A percentile compares a stretch with the other conserved stretches of the same genome.
These are phyloP conservation scores for Chloridella minuta DNA, from an alignment of 352 stramenopile species.

Conservation along the genomic window DNA sequence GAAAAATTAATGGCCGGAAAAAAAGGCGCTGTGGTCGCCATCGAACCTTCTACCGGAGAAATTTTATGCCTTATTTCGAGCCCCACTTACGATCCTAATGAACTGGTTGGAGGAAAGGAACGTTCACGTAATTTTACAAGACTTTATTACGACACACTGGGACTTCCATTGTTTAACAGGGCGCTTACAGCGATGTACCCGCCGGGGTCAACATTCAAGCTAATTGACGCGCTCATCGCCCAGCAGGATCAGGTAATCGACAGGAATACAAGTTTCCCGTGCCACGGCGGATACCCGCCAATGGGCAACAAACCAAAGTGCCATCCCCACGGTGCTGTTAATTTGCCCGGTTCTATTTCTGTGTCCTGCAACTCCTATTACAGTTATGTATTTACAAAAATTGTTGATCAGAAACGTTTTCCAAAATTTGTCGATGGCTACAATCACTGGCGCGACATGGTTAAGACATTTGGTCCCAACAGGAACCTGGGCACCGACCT, in stretches of 20 bases:
- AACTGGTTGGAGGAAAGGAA: not conserved
- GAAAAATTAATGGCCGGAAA: not conserved
- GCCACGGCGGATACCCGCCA: not conserved
- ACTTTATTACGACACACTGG: not conserved
- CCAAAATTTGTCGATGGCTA: not conserved
- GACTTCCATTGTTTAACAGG: not conserved
- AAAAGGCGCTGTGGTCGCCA: not conserved
- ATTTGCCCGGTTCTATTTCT: not conserved
- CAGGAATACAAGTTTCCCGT: not conserved
- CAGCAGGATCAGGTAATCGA: not conserved
- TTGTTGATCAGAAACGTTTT: not conserved
- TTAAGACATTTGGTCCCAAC: not conserved
- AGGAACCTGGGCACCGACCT: not conserved
- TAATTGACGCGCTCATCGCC: not conserved
- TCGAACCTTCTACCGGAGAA: not conserved
- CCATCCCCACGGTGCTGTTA: not conserved
- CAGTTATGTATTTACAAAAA: not conserved
- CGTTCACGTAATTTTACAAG: not conserved
- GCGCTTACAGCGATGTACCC: not conserved
- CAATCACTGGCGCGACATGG: not conserved
- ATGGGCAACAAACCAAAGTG: not conserved
- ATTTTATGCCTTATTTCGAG: not conserved
- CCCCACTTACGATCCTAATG: not conserved
- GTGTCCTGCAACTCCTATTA: not conserved
- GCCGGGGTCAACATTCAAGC: not conserved